phyloP scores from a whole-genome alignment of 2,329 filamentous ascomycete species.

The Aspergillus sp. region DNA sequence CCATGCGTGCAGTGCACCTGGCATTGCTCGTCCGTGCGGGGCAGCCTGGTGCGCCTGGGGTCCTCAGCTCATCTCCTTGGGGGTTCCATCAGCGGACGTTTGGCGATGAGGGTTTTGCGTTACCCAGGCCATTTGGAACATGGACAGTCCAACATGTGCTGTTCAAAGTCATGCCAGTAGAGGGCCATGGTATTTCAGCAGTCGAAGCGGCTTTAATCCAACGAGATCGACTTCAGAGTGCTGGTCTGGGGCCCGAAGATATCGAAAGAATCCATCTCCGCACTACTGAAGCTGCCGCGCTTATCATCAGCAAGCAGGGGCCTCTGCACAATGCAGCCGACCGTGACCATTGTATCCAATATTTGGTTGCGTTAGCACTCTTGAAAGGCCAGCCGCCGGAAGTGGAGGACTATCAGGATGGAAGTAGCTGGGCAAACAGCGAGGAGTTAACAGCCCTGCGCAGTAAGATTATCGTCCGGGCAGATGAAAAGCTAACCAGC shows the following conservation, averaged over 20 bases:
- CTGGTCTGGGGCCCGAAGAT: conserved; percentile 15
- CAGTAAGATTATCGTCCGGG: conserved; percentile 22
- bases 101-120: conserved; percentile 16
- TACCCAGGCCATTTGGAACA: conserved; percentile 17
- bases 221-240: conserved; percentile 8
- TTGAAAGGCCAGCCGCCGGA: conserved; percentile 28
- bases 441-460: conserved; percentile 23
- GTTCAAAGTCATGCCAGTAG: conserved; percentile 28
- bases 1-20: conserved; percentile 41
- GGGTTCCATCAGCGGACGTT: conserved; percentile 35
- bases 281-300: conserved; percentile 26
- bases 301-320: conserved; percentile 35
- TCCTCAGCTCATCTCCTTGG: conserved; percentile 32
- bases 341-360: conserved; percentile 38
- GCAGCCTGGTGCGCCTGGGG: conserved; percentile 29
- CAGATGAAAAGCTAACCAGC: conserved; percentile 27
- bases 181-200: conserved; percentile 35
- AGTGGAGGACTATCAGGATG: conserved; percentile 28
- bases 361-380: conserved; percentile 31
- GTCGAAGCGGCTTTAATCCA: conserved; percentile 31
- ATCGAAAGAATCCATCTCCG: conserved; percentile 28
- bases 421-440: conserved; percentile 22
- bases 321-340: conserved; percentile 31
- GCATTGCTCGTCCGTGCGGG: conserved; percentile 27
- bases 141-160: conserved; percentile 25